Evolutionary conservation across 768 basidiomycete genomes (phyloP), one percentile per base, ranked within the genome.

Genomic region (Tylopilus subfusipes): DNA sequence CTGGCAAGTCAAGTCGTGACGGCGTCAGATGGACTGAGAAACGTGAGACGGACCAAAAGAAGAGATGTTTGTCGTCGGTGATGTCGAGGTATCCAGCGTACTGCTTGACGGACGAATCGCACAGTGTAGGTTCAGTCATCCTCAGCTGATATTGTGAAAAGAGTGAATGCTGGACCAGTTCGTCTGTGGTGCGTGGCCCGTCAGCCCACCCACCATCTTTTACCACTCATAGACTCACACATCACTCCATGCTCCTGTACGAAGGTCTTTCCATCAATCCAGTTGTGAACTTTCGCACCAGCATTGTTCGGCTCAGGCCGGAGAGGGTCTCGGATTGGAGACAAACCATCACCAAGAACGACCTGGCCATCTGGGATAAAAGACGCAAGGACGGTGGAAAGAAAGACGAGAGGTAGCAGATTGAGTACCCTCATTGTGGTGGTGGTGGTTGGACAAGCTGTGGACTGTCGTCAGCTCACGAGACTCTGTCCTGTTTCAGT

Each of bases 51-150:
- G 62, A 87, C 90, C 90, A 93, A 76, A 91, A 93, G 80, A 93
- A 94, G 22, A 93, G 75, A 63, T 93, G 90, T 61, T 87, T 88
- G 61, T 84, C 82, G 10, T 88, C 81, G 0, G 82, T 81, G 52
- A 91, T 80, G 65, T 93, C 91, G 30, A 95, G 78, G 69, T 93
- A 94, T 27, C 91, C 91, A 31, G 86, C 88, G 57, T 87, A 82
- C 64, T 90, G 87, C 51, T 71, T 68, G 30, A 93, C n/a, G 38
- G 78, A 71, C 0, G 85, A 67, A 59, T 96, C 93, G 61, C 93
- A 95, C 7, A 95, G 72, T 30, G 78, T 76, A 11, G 92, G 86
- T 59, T 84, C 78, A 0, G 81, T 83, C 13, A 90, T 63, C 56
- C 88, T 76, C 16, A 91, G 75, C 54, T 78, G 74, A 67, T 89